Conservation (phyloP, 768 basidiomycete genomes). For the Coprinopsis marcescibilis region DNA sequence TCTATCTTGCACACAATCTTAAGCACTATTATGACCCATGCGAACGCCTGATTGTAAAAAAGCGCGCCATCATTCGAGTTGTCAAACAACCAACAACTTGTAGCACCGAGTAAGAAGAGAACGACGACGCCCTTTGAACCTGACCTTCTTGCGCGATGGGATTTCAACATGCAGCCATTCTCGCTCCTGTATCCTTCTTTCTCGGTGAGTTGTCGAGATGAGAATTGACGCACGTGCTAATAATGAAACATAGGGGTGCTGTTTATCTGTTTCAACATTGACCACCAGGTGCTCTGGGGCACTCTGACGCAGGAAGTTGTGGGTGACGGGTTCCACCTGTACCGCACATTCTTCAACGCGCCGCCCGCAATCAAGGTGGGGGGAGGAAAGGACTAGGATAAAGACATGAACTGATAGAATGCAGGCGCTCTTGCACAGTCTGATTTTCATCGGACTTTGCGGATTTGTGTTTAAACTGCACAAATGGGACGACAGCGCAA, state of each 20-base stretch:
- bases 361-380: slow-evolving; percentile 89
- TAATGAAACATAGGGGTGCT: slow-evolving; percentile 51
- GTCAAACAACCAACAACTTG: too few species aligned
- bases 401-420: too few species aligned
- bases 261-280: slow-evolving; percentile 82
- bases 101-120: too few species aligned
- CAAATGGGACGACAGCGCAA: slow-evolving; percentile 87
- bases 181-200: slow-evolving; percentile 85
- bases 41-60: too few species aligned
- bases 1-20: slow-evolving; percentile 12
- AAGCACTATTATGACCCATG: too few species aligned
- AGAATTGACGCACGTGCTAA: too few species aligned
- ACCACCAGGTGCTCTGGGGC: slow-evolving; percentile 78
- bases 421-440: slow-evolving; percentile 87
- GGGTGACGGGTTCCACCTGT: slow-evolving; percentile 82
- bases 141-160: slow-evolving; percentile 48
- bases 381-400: background rate
- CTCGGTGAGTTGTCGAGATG: slow-evolving; percentile 55
- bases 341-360: slow-evolving; percentile 87
- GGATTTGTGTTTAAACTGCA: slow-evolving; percentile 76
- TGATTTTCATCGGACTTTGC: slow-evolving; percentile 72
- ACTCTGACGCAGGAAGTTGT: slow-evolving; percentile 57
- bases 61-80: too few species aligned
- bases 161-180: slow-evolving; percentile 84
- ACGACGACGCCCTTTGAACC: too few species aligned